Conservation (phyloP, 2,329 filamentous ascomycete genomes). For the Ophiostoma montium region DNA sequence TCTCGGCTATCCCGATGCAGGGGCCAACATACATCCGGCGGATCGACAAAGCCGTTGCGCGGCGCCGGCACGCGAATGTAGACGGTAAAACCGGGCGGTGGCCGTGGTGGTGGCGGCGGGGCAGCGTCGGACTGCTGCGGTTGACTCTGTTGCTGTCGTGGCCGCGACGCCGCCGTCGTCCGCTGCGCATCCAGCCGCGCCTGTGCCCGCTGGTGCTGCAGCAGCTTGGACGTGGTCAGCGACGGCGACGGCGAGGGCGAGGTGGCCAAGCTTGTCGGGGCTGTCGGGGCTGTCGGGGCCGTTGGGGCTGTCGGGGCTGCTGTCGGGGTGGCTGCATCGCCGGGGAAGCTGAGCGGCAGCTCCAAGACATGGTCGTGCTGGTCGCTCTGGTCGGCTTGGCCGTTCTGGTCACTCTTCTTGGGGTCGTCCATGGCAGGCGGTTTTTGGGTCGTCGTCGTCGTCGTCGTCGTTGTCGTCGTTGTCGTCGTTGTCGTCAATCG, state of each 20-base stretch:
- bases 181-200: neutral
- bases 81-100: slow-evolving; percentile 52
- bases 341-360: slow-evolving; percentile 12
- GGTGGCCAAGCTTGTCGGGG: too few species aligned
- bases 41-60: slow-evolving; percentile 78
- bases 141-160: neutral
- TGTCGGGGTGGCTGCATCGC: neutral
- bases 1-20: neutral
- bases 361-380: slow-evolving; percentile 11
- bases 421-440: too few species aligned
- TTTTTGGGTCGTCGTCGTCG: too few species aligned
- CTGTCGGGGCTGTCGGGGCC: too few species aligned
- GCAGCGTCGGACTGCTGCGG: neutral
- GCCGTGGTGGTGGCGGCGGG: too few species aligned
- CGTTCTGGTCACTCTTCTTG: too few species aligned
- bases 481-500: too few species aligned
- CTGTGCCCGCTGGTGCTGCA: neutral
- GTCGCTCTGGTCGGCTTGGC: too few species aligned
- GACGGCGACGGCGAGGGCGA: neutral
- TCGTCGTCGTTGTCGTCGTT: too few species aligned
- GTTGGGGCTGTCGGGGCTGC: too few species aligned
- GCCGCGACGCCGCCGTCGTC: neutral
- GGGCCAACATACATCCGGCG: slow-evolving; percentile 51
- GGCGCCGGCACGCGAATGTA: slow-evolving; percentile 84
- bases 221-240: neutral